These are phyloP conservation scores for Spencermartinsiella europaea DNA, from an alignment of 805 yeast genomes.

Conservation along the genomic window DNA sequence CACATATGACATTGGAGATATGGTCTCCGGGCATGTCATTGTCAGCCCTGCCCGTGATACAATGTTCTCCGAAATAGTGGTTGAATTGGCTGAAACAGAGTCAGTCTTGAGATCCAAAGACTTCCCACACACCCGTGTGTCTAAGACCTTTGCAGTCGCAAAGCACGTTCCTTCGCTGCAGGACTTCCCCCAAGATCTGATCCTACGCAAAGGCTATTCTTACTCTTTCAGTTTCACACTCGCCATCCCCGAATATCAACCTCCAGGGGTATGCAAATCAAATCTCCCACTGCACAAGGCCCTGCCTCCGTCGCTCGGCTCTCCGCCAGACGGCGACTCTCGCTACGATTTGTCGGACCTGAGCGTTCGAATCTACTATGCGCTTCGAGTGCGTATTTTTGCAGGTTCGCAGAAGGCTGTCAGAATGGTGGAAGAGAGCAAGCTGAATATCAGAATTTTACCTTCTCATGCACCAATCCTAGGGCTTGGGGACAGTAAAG, in stretches of 20 bases:
- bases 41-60: slow-evolving; percentile 6
- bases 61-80: not conserved
- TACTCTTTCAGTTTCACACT: slow-evolving; percentile 10
- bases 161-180: slow-evolving; percentile 1
- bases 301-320: slow-evolving; percentile 14
- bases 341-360: slow-evolving; percentile 9
- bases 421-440: not conserved
- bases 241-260: slow-evolving; percentile 7
- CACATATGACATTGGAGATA: slow-evolving; percentile 8
- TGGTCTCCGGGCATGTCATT: slow-evolving; percentile 6
- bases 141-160: not conserved
- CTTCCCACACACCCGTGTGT: slow-evolving; percentile 6
- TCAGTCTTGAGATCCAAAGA: slow-evolving; percentile 10
- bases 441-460: not conserved
- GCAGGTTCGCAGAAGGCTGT: not conserved
- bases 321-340: slow-evolving; percentile 3
- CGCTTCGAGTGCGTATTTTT: not conserved
- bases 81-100: slow-evolving; percentile 8
- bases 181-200: slow-evolving; percentile 3
- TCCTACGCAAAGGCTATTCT: slow-evolving; percentile 3
- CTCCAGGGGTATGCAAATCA: slow-evolving; percentile 4
- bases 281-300: slow-evolving; percentile 2
- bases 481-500: not conserved
- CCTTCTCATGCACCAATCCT: not conserved
- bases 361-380: slow-evolving; percentile 5